Evolutionary conservation across 1,139 yeast species (phyloP), one percentile per base, ranked within the genome.

Genomic region (Lodderomyces parapsilosis): DNA sequence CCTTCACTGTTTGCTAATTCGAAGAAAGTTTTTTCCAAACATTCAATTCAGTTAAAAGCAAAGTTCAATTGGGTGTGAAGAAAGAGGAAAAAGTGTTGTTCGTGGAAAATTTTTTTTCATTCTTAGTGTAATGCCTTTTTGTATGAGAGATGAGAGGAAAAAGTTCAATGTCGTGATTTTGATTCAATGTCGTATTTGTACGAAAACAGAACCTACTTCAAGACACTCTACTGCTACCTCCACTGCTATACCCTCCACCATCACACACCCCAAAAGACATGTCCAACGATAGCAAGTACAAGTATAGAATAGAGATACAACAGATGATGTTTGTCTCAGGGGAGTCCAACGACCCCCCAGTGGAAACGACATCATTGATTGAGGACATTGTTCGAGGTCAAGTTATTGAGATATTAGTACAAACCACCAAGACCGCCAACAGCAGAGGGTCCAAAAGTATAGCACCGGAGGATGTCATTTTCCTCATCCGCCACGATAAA

Each of bases 251-350:
- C n/a, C n/a, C n/a, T n/a, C n/a, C n/a, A n/a, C n/a, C n/a, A n/a
- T n/a, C n/a, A n/a, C n/a, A n/a, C 19, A 30, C 14, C 33, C 2
- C 6, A n/a, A 13, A 27, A 7, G 11, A n/a, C 31, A 22, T 46
- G 49, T 28, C 49, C 1, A n/a, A 43, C 14, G 68, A 65, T 40
- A 65, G 76, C 50, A 83, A 85, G 58, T 83, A 86, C 66, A 81
- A 83, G 58, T 89, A 88, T 60, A 71, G 95, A 45, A 78, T 85
- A 39, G 96, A 89, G 63, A 88, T 89, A 56, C 96, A 88, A 62
- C 96, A 90, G 69, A 94, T 93, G 99, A 93, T 93, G 99, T 93
- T 94, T 70, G 99, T 93, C 46, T 79, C 86, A 47, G 99, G 99
- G 1, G 98, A 93, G 63, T 81, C 94, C 1, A 88, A 87, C 53